phyloP scores from a whole-genome alignment of 169 alveolate species.

The Toxoplasma gondii region DNA sequence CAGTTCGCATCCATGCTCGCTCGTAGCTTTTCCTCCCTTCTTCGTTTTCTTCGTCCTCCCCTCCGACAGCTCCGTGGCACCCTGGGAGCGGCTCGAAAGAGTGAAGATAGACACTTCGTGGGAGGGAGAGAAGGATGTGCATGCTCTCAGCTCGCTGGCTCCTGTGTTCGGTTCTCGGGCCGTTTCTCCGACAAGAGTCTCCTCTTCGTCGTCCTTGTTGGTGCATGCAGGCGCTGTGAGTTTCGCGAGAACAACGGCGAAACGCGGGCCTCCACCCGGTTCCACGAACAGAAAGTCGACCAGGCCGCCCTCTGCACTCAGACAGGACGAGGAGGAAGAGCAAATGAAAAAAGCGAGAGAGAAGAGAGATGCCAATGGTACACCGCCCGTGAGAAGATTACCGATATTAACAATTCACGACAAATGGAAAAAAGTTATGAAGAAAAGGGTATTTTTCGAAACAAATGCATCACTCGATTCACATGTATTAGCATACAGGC shows the following conservation, averaged over 20 bases:
- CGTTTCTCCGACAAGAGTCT: neutral
- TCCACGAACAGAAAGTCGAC: constrained; percentile 23
- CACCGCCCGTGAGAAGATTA: too few relatives aligned
- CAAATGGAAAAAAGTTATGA: too few relatives aligned
- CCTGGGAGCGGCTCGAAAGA: neutral
- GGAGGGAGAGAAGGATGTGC: neutral
- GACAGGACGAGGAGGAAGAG: neutral
- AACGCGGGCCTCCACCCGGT: neutral
- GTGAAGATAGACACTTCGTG: neutral
- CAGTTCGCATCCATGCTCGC: neutral
- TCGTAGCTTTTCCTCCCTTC: neutral
- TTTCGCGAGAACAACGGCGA: constrained; percentile 22
- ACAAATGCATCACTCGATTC: too few relatives aligned
- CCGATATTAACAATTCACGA: too few relatives aligned
- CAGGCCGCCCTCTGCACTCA: neutral
- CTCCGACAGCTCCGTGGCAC: neutral
- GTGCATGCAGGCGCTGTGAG: neutral
- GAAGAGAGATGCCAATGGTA: neutral
- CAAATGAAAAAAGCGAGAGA: neutral
- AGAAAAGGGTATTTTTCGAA: too few relatives aligned
- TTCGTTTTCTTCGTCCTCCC: neutral
- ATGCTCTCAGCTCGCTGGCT: neutral
- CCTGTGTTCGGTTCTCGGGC: too few relatives aligned
- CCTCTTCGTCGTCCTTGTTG: neutral
- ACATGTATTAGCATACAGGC: too few relatives aligned